Evolutionary conservation across 1,284 basidiomycete genomes (phyloP), one percentile per base, ranked within the genome.

Genomic region (Irpex lacteus): DNA sequence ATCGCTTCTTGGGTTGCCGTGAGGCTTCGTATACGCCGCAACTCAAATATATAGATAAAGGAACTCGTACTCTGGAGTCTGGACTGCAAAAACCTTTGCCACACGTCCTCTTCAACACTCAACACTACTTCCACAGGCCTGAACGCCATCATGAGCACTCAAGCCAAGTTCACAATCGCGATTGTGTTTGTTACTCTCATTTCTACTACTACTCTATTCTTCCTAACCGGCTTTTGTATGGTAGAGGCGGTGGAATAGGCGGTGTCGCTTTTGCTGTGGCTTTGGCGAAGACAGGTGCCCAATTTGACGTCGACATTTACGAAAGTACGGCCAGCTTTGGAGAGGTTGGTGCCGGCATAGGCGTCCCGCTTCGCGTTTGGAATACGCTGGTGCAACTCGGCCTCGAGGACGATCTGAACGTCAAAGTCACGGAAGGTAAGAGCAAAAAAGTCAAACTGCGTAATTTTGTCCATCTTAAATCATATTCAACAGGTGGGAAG

Each of bases 301-400:
- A 78, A 66, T 72, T 81, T 21, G 70, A 77, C 54, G 76, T 81
- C 5, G 70, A 76, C 38, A 69, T 82, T 1, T 82, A 81, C 66
- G 81, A 82, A 69, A 75, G 77, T 7, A 74, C 80, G 5, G 75
- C 73, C 18, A 76, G 75, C 26, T 81, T 81, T 69, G 77, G 73
- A 59, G 80, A 81, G 66, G 78, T 82, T 40, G 80, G 80, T n/a
- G 81, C 81, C 7, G 80, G 80, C 0, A 75, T 81, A 13, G 58
- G 67, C 4, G 62, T 76, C 60, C 70, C 64, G 64, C 76, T 75
- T 9, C 65, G 71, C 11, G 60, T 65, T 5, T 70, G 71, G 71
- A 63, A 65, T 18, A 63, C 69, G 19, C 54, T 75, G 57, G 60
- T 67, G 49, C 40, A 44, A 11, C 62, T 74, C 34, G 72, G 70